phyloP scores from a whole-genome alignment of 768 basidiomycete species.

The Suillus discolor region DNA sequence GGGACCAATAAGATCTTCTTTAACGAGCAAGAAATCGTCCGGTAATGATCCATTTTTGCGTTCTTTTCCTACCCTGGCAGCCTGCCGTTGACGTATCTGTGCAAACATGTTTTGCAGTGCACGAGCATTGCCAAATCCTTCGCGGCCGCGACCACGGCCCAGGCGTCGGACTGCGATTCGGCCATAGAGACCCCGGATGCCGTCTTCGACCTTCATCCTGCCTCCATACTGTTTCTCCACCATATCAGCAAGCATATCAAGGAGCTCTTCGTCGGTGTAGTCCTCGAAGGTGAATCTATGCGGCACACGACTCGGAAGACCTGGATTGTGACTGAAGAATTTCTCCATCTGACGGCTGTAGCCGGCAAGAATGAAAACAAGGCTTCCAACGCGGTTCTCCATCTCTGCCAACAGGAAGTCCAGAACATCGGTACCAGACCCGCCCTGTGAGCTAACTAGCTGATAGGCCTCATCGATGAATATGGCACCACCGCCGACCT shows the following conservation, averaged over 20 bases:
- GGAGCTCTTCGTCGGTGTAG: conserved; percentile 54
- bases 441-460: conserved; percentile 46
- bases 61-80: conserved; percentile 41
- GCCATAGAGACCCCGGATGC: conserved; percentile 28
- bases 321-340: conserved; percentile 71
- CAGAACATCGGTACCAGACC: conserved; percentile 53
- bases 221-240: conserved; percentile 45
- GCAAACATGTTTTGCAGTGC: conserved; percentile 50
- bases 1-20: conserved; percentile 62
- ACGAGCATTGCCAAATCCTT: conserved; percentile 65
- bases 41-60: conserved; percentile 39
- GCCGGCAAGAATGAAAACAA: conserved; percentile 68
- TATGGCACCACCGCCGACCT: conserved; percentile 57
- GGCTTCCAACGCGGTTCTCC: conserved; percentile 59
- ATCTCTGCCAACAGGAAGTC: conserved; percentile 69
- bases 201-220: conserved; percentile 49
- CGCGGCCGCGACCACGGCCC: conserved; percentile 49
- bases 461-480: conserved; percentile 74
- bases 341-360: conserved; percentile 68
- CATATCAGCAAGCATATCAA: conserved; percentile 47
- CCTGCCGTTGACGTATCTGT: conserved; percentile 49
- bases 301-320: conserved; percentile 61
- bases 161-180: conserved; percentile 56
- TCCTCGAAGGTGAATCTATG: conserved; percentile 55
- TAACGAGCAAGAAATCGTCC: conserved; percentile 49